Conservation (phyloP, 31 red algal species). For the Endocladia muricata region DNA sequence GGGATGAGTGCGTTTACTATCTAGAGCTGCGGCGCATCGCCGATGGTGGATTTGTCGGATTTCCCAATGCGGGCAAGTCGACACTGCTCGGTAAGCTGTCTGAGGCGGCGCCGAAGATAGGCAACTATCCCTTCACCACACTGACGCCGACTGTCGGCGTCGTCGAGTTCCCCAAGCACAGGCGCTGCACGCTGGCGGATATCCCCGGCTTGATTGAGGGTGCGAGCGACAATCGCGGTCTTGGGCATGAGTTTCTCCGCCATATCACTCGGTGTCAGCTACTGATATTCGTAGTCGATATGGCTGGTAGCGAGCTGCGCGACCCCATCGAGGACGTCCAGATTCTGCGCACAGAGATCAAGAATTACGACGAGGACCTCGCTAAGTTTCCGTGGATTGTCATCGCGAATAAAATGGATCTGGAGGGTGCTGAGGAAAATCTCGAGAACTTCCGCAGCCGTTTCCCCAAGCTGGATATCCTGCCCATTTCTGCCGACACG, state of each 20-base stretch:
- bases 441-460: too few relatives aligned
- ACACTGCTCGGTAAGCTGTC: conserved; percentile 62
- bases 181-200: conserved; percentile 76
- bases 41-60: conserved; percentile 86
- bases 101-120: conserved; percentile 86
- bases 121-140: conserved; percentile 97
- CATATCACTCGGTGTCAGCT: conserved; percentile 82
- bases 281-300: conserved; percentile 73
- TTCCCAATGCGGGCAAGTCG: conserved; percentile 94
- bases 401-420: conserved; percentile 88
- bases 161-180: conserved; percentile 40
- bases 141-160: conserved; percentile 91
- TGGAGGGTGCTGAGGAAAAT: conserved; percentile 49
- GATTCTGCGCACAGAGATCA: conserved; percentile 78
- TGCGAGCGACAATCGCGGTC: conserved; percentile 69
- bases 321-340: conserved; percentile 63
- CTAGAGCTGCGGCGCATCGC: conserved; percentile 89
- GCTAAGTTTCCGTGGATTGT: conserved; percentile 68
- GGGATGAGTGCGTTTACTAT: conserved; percentile 36
- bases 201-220: conserved; percentile 92
- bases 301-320: conserved; percentile 28
- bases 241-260: conserved; percentile 81
- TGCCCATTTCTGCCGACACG: too few relatives aligned
- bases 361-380: conserved; percentile 69
- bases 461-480: too few relatives aligned